Conservation (phyloP, 2,329 filamentous ascomycete species). For the Ustulina deusta region DNA sequence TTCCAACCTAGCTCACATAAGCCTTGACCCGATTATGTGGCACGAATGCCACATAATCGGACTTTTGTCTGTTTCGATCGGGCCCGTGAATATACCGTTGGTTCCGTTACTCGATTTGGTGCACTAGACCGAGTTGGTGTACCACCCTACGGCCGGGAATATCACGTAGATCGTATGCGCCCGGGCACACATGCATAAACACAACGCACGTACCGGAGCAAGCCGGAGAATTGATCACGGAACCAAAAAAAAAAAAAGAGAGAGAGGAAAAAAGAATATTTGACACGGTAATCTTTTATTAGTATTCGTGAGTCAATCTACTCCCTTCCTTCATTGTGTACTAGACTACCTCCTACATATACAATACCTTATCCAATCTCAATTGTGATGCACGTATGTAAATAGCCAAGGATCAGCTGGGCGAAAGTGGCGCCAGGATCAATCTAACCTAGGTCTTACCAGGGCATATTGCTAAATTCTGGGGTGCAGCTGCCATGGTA, state of each 20-base stretch:
- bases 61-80: not conserved
- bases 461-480: constrained; percentile 27
- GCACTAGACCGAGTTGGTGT: not conserved
- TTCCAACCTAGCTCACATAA: not conserved
- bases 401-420: constrained; percentile 4
- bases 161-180: not conserved
- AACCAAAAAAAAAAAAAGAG: not conserved
- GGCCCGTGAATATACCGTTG: not conserved
- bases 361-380: too few relatives aligned
- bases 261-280: not conserved
- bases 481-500: constrained; percentile 29
- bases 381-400: not conserved
- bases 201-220: not conserved
- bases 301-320: constrained; percentile 9
- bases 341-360: not conserved
- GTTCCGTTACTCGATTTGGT: not conserved
- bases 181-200: not conserved
- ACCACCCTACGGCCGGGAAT: not conserved
- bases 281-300: not conserved
- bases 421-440: not conserved
- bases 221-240: not conserved
- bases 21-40: constrained; percentile 7
- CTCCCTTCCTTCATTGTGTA: too few relatives aligned
- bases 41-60: constrained; percentile 12
- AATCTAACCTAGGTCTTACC: constrained; percentile 26